Evolutionary conservation across 768 basidiomycete genomes (phyloP).

Genomic region (Amanita exitialis): DNA sequence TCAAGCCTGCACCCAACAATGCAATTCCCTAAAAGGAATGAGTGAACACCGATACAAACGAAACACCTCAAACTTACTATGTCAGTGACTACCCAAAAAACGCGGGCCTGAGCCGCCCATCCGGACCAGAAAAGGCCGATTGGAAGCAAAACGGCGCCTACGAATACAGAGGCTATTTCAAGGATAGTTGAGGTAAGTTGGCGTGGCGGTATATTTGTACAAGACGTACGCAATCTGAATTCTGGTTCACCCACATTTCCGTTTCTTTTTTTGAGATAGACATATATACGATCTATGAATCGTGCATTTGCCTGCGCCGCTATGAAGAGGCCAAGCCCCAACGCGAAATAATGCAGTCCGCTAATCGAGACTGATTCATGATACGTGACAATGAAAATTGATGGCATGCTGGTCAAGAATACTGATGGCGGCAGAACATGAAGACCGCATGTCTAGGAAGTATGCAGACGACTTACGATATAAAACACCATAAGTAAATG

Average conservation of each 20-base stretch:
- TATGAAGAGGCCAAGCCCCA: slow-evolving; percentile 50
- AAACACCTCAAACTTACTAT: slow-evolving; percentile 32
- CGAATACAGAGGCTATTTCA: slow-evolving; percentile 42
- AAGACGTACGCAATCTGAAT: slow-evolving; percentile 34
- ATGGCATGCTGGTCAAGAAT: slow-evolving; percentile 55
- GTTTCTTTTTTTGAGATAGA: slow-evolving; percentile 38
- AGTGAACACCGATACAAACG: background rate
- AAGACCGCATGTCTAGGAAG: background rate
- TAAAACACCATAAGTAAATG: slow-evolving; percentile 54
- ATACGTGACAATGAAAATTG: slow-evolving; percentile 48
- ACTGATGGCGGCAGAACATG: slow-evolving; percentile 25
- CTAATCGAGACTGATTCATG: slow-evolving; percentile 44
- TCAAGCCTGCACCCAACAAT: slow-evolving; percentile 44
- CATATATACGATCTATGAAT: slow-evolving; percentile 45
- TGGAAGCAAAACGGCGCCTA: slow-evolving; percentile 51
- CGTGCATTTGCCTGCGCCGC: slow-evolving; percentile 48
- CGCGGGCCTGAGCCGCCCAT: slow-evolving; percentile 48
- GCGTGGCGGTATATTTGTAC: background rate
- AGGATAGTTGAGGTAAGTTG: background rate
- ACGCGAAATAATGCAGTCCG: slow-evolving; percentile 61
- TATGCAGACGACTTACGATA: slow-evolving; percentile 32
- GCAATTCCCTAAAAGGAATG: slow-evolving; percentile 36
- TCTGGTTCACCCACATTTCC: slow-evolving; percentile 38
- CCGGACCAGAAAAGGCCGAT: slow-evolving; percentile 60
- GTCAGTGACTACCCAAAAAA: slow-evolving; percentile 67